Percentiles rank a stretch among this genome's conserved stretches.
These are phyloP conservation scores for Hymenoscyphus repandus DNA, from an alignment of 2,329 filamentous ascomycete species.

Conservation along the genomic window DNA sequence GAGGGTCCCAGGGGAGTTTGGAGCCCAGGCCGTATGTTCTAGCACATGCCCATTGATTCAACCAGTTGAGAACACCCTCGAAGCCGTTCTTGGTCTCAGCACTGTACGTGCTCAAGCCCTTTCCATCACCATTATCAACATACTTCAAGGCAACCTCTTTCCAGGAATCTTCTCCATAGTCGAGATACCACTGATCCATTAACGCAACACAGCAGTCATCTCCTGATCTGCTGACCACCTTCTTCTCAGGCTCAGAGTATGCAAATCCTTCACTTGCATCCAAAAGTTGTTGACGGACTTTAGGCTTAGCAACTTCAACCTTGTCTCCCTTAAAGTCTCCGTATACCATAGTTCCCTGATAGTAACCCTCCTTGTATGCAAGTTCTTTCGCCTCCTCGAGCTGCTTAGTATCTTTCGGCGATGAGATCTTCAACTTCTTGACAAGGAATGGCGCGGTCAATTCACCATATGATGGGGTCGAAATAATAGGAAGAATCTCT, in stretches of 20 bases:
- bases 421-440: constrained; percentile 92
- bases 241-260: constrained; percentile 88
- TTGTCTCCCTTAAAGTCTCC: constrained; percentile 85
- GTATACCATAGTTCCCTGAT: constrained; percentile 84
- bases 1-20: constrained; percentile 87
- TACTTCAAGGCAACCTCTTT: constrained; percentile 68
- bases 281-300: constrained; percentile 74
- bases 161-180: constrained; percentile 92
- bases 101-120: constrained; percentile 74
- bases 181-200: constrained; percentile 96
- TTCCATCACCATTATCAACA: constrained; percentile 61
- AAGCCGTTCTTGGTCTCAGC: constrained; percentile 74
- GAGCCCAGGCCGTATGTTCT: constrained; percentile 89
- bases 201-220: constrained; percentile 92
- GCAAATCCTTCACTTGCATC: constrained; percentile 76
- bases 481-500: constrained; percentile 83
- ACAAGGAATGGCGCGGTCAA: constrained; percentile 78
- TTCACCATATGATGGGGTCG: constrained; percentile 83
- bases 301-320: constrained; percentile 81
- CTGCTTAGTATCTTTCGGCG: constrained; percentile 88
- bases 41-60: constrained; percentile 93
- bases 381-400: constrained; percentile 92
- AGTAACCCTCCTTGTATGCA: constrained; percentile 96
- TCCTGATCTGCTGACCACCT: constrained; percentile 81
- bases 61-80: constrained; percentile 81